Evolutionary conservation across 352 stramenopile species (phyloP).

Genomic region (Phytophthora fragariae): DNA sequence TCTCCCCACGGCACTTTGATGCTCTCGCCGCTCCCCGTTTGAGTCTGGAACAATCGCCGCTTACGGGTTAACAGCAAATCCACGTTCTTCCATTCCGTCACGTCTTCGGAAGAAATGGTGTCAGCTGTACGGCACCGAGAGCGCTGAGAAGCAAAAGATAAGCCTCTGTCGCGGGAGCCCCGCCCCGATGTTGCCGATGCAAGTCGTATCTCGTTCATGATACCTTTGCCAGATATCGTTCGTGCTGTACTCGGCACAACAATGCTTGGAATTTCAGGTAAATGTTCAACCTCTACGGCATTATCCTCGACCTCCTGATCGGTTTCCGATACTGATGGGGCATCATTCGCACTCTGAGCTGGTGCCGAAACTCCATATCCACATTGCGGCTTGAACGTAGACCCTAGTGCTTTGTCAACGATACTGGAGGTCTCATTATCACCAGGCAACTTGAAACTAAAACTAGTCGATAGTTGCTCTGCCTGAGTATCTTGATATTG

Average conservation of each 20-base stretch:
- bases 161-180: neutral
- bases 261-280: constrained; percentile 33
- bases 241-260: constrained; percentile 1
- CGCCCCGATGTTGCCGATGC: constrained; percentile 1
- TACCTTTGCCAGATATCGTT: neutral
- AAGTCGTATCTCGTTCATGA: neutral
- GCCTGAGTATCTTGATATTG: neutral
- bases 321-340: neutral
- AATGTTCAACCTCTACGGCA: constrained; percentile 13
- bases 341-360: neutral
- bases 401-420: neutral
- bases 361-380: neutral
- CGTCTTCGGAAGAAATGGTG: constrained; percentile 44
- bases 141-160: constrained; percentile 3
- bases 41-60: constrained; percentile 47
- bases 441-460: neutral
- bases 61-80: constrained; percentile 65
- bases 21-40: constrained; percentile 50
- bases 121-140: constrained; percentile 22
- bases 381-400: neutral
- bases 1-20: constrained; percentile 64
- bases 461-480: neutral
- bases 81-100: constrained; percentile 70
- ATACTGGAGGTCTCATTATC: neutral
- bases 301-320: neutral